phyloP scores from a whole-genome alignment of 73 alveolate species.

The Paramecium bursaria region DNA sequence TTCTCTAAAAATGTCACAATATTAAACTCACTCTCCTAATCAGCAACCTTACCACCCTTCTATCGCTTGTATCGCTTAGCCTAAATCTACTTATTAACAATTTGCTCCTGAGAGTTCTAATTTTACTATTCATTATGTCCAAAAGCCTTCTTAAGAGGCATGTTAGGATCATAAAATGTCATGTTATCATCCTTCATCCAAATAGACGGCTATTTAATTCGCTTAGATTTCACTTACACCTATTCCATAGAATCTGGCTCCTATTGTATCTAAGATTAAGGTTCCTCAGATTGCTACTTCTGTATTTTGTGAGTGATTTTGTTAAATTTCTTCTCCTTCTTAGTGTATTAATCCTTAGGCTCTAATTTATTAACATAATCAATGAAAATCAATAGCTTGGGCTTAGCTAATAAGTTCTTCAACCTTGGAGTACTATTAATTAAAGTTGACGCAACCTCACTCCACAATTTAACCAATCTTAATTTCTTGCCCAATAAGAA shows the following conservation, averaged over 20 bases:
- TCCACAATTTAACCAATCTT: constrained; percentile 34
- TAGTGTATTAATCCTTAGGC: not conserved
- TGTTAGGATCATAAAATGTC: constrained; percentile 52
- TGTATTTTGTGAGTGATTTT: too few species aligned
- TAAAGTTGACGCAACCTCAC: not conserved
- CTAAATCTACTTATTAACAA: not conserved
- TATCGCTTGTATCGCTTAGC: not conserved
- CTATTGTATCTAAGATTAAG: not conserved
- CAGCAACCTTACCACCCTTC: not conserved
- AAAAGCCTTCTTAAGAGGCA: constrained; percentile 29
- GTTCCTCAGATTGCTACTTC: not conserved
- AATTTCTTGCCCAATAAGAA: constrained; percentile 47
- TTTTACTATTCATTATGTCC: not conserved
- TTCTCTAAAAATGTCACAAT: not conserved
- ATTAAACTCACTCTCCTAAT: not conserved
- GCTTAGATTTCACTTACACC: constrained; percentile 20
- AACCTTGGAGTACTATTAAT: constrained; percentile 25
- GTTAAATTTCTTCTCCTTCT: not conserved
- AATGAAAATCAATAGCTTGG: constrained; percentile 1
- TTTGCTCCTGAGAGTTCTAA: not conserved
- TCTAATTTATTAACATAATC: not conserved
- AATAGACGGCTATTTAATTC: constrained; percentile 31
- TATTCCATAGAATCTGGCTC: constrained; percentile 21
- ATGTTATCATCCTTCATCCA: constrained; percentile 48
- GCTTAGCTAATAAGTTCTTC: not conserved